Evolutionary conservation across 2,329 filamentous ascomycete species (phyloP).

Genomic region (Ceratocystis cubensis): DNA sequence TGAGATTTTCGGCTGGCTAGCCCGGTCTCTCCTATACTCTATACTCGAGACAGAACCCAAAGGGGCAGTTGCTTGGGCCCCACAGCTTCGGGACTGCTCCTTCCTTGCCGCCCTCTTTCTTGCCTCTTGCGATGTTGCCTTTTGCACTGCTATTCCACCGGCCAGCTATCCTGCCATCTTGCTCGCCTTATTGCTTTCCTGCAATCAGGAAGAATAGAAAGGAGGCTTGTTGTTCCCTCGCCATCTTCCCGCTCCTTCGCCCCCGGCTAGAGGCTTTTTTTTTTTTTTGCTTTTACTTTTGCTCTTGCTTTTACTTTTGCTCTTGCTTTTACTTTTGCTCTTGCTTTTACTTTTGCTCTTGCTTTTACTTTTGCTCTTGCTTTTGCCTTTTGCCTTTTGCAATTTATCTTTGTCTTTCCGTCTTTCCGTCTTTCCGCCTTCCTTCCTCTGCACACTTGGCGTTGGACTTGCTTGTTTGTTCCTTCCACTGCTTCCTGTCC

Average conservation of each 20-base stretch:
- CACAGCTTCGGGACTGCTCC: no score
- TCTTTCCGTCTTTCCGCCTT: neutral
- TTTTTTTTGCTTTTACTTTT: neutral
- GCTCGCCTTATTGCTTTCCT: neutral
- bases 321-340: neutral
- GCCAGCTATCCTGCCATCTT: no score
- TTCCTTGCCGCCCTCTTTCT: neutral
- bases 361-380: neutral
- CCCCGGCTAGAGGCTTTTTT: neutral
- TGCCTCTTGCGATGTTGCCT: neutral
- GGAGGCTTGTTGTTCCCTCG: neutral
- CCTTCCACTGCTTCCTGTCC: neutral
- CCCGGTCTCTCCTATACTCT: neutral
- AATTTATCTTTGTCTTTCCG: conserved; percentile 7
- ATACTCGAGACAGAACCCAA: neutral
- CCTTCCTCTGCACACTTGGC: no score
- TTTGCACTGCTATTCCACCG: neutral
- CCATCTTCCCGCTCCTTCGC: neutral
- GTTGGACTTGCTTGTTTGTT: neutral
- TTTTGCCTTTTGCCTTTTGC: conserved; percentile 4
- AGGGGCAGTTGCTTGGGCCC: neutral
- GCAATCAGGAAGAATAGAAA: neutral
- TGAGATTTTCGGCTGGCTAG: neutral
- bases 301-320: neutral
- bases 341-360: no score